Evolutionary conservation across 495 filamentous ascomycete genomes (phyloP).

Genomic region (Trichoderma orchidacearum): DNA sequence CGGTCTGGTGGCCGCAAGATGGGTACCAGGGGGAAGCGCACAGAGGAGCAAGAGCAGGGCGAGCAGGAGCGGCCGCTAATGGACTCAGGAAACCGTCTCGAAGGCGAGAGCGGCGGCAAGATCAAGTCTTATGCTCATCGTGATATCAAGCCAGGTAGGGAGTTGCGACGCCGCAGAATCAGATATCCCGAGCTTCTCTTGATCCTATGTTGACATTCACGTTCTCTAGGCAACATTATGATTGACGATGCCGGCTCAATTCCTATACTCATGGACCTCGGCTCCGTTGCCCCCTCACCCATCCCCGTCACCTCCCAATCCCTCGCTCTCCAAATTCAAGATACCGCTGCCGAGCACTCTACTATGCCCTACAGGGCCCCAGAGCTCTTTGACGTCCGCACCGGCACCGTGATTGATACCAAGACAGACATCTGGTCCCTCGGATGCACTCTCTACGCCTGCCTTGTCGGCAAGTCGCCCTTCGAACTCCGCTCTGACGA

Average conservation of each 20-base stretch:
- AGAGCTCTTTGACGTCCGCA: conserved; percentile 96
- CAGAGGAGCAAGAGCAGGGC: conserved; percentile 53
- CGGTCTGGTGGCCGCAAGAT: conserved; percentile 36
- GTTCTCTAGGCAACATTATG: conserved; percentile 75
- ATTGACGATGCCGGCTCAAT: conserved; percentile 74
- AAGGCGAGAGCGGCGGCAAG: conserved; percentile 56
- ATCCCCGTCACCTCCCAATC: conserved; percentile 89
- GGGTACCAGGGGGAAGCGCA: conserved; percentile 26
- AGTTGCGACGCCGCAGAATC: too few relatives aligned
- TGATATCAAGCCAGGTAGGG: conserved; percentile 88
- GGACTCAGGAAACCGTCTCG: conserved; percentile 48
- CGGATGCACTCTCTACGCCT: conserved; percentile 92
- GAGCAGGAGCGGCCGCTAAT: conserved; percentile 69
- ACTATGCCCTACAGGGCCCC: conserved; percentile 98
- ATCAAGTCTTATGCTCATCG: conserved; percentile 80
- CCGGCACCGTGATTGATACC: conserved; percentile 80
- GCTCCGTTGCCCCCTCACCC: conserved; percentile 77
- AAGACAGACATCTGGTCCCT: conserved; percentile 98
- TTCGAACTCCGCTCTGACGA: conserved; percentile 94
- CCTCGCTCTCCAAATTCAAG: conserved; percentile 80
- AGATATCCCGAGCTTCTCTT: too few relatives aligned
- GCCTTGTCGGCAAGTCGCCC: conserved; percentile 86
- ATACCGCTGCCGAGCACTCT: conserved; percentile 86
- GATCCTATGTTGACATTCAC: too few relatives aligned
- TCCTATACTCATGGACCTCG: conserved; percentile 97